Evolutionary conservation across 148 eudicot genomes (phyloP), one percentile per base, ranked within the genome.

Genomic region (Pouteria glomerata): DNA sequence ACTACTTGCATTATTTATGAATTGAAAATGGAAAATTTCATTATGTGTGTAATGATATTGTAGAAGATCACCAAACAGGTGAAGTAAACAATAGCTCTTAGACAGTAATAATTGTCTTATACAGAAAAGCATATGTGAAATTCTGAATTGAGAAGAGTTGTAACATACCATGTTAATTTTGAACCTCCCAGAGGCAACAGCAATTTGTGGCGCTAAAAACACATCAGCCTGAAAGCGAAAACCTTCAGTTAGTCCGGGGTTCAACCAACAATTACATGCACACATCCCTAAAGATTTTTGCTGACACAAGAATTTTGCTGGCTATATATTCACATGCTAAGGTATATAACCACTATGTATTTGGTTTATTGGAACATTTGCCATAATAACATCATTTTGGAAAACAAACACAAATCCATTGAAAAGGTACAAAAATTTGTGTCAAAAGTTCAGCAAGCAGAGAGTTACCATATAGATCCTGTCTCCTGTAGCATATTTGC

Each of bases 161-260:
- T 67, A 16, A 18, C 63, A 71, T 86, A 86, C 94, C 89, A 89
- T 85, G 70, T 87, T 87, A 72, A 82, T 70, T 31, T 83, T 72
- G 57, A 83, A 87, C 75, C 86, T 83, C 65, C 62, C 66, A 41
- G 76, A 69, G n/a, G 89, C 85, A 31, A 78, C 55, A 59, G 86
- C 80, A 31, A 87, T 76, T 75, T 89, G 89, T 24, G 91, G 94
- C 52, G 91, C 94, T 78, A 87, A 73, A 74, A 79, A 87, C 35
- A 86, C 88, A 73, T 89, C 91, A 72, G 86, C 94, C 94, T 89
- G 89, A 78, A 74, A 59, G 19, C 18, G 26, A 72, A 8, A 27
- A 21, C 35, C 14, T 48, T 27, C 42, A 8, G 66, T 72, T 23
- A 60, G 74, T 42, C 14, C 19, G 57, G 29, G 69, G 44, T 44